These are phyloP conservation scores for Lathyrus aphaca DNA, from an alignment of 306 rosid genomes.

Conservation along the genomic window DNA sequence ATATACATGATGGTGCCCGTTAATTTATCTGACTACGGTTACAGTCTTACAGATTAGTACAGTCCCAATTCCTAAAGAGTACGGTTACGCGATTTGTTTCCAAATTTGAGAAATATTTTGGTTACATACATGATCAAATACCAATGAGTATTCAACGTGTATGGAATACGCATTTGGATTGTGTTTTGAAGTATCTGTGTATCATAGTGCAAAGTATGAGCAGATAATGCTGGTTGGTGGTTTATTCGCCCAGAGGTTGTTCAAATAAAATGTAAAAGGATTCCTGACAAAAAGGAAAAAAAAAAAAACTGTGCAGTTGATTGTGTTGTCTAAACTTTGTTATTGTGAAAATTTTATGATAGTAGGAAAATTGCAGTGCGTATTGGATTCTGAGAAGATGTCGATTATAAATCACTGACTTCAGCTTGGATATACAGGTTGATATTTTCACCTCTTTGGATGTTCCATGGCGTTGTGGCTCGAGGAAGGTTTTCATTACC, in stretches of 20 bases:
- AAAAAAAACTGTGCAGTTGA: neutral
- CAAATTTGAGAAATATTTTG: neutral
- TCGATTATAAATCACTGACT: conserved; percentile 34
- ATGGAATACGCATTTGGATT: neutral
- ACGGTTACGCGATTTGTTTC: too few relatives aligned
- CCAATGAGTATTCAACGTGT: neutral
- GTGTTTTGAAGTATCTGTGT: neutral
- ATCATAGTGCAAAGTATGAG: conserved; percentile 8
- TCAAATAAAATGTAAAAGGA: conserved; percentile 1
- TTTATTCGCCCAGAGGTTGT: neutral
- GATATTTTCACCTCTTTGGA: conserved; percentile 88
- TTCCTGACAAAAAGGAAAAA: neutral
- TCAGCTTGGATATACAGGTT: conserved; percentile 57
- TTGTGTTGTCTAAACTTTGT: conserved; percentile 8
- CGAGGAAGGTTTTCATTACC: conserved; percentile 99
- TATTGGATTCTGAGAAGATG: conserved; percentile 15
- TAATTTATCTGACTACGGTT: neutral
- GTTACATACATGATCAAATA: too few relatives aligned
- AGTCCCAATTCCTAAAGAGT: neutral
- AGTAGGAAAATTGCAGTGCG: neutral
- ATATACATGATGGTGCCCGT: neutral
- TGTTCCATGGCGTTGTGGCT: conserved; percentile 88
- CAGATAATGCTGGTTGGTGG: neutral
- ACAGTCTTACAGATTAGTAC: neutral
- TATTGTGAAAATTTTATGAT: conserved; percentile 9